These are phyloP conservation scores for Neurospora terricola DNA, from an alignment of 495 filamentous ascomycete genomes.

Conservation along the genomic window DNA sequence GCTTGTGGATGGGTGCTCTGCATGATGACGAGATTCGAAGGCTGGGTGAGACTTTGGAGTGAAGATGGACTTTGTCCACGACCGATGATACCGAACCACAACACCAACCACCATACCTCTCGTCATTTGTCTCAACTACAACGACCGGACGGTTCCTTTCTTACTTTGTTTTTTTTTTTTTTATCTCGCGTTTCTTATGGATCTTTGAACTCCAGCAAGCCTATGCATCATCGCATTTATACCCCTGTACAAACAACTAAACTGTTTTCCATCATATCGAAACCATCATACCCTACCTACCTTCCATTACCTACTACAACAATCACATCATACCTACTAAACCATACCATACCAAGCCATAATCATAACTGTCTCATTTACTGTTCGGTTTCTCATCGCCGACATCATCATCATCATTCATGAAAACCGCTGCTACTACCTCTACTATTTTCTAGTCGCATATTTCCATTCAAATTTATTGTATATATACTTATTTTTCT, in stretches of 20 bases:
- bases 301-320: neutral
- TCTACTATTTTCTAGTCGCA: neutral
- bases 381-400: neutral
- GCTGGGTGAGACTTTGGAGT: constrained; percentile 33
- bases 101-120: neutral
- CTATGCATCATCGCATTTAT: neutral
- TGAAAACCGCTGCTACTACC: neutral
- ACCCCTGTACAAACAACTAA: neutral
- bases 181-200: neutral
- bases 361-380: neutral
- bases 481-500: neutral
- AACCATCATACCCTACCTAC: neutral
- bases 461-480: neutral
- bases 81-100: neutral
- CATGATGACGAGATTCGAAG: constrained; percentile 70
- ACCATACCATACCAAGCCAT: neutral
- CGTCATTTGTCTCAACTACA: neutral
- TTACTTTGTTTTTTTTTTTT: neutral
- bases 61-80: neutral
- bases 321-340: neutral
- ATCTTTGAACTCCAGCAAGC: neutral
- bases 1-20: constrained; percentile 89
- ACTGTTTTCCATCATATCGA: neutral
- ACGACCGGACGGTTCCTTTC: neutral
- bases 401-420: neutral